These are phyloP conservation scores for Coffea humblotiana DNA, from an alignment of 305 asterid genomes.

Conservation along the genomic window DNA sequence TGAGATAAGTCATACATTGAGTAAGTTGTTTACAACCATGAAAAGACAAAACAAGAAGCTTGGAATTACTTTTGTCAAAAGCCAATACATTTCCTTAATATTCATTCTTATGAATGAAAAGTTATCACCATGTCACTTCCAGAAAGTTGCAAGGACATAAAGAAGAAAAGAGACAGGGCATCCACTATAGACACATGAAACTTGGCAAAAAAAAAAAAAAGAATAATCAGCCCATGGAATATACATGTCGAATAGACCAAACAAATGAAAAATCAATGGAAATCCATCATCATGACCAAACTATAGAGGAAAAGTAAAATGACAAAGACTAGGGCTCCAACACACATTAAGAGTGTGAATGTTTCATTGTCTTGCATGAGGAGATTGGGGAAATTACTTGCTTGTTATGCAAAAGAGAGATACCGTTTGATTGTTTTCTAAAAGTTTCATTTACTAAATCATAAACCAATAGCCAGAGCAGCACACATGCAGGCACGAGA, in stretches of 20 bases:
- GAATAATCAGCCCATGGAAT: not conserved
- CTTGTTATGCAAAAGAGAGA: not conserved
- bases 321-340: not conserved
- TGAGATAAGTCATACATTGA: slow-evolving; percentile 27
- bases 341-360: not conserved
- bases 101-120: not conserved
- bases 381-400: not conserved
- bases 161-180: not conserved
- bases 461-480: too few species aligned
- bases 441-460: not conserved
- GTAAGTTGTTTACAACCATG: slow-evolving; percentile 11
- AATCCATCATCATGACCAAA: not conserved
- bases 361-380: not conserved
- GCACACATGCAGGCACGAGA: not conserved
- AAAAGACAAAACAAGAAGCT: slow-evolving; percentile 17
- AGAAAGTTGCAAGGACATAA: not conserved
- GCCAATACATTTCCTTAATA: not conserved
- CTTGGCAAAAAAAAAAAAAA: not conserved
- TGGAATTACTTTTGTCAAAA: not conserved
- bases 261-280: not conserved
- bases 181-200: not conserved
- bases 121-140: not conserved
- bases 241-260: not conserved
- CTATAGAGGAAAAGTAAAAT: not conserved
- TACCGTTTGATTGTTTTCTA: not conserved